These are phyloP conservation scores for Sclerotinia spermophila DNA, from an alignment of 2,329 filamentous ascomycete species.

Conservation along the genomic window DNA sequence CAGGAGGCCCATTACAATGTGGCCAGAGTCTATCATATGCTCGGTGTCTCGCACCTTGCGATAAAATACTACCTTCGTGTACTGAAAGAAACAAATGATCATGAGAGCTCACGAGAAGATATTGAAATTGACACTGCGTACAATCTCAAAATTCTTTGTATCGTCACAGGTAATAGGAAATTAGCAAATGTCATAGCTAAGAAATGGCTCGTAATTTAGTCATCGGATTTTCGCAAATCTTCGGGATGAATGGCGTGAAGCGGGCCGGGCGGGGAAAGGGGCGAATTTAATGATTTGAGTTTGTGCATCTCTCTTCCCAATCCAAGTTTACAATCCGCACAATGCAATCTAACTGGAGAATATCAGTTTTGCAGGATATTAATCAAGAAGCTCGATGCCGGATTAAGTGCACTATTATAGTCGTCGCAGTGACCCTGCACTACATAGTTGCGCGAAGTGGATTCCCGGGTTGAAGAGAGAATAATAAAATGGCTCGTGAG, in stretches of 20 bases:
- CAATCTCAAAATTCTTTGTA: slow-evolving; percentile 66
- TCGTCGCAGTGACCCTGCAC: slow-evolving; percentile 7
- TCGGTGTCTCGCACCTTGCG: slow-evolving; percentile 71
- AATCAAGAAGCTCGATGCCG: not conserved
- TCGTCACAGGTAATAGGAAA: slow-evolving; percentile 58
- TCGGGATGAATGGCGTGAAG: not conserved
- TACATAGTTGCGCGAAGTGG: not conserved
- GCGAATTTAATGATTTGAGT: slow-evolving; percentile 7
- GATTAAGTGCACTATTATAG: not conserved
- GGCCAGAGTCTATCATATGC: slow-evolving; percentile 69
- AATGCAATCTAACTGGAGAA: not conserved
- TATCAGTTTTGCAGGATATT: not conserved
- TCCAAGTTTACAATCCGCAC: not conserved
- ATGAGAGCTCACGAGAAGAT: slow-evolving; percentile 45
- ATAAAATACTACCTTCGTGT: slow-evolving; percentile 62
- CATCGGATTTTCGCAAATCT: not conserved
- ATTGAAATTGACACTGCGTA: slow-evolving; percentile 70
- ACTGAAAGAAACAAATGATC: slow-evolving; percentile 39
- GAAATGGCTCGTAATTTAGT: slow-evolving; percentile 47
- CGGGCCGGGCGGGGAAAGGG: not conserved
- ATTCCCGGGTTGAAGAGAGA: not conserved
- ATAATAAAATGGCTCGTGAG: not conserved
- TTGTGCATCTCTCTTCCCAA: not conserved
- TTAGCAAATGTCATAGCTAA: slow-evolving; percentile 59
- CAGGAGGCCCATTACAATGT: slow-evolving; percentile 84